Conservation (phyloP, 2,329 filamentous ascomycete species). For the Bipolaris zeicola region DNA sequence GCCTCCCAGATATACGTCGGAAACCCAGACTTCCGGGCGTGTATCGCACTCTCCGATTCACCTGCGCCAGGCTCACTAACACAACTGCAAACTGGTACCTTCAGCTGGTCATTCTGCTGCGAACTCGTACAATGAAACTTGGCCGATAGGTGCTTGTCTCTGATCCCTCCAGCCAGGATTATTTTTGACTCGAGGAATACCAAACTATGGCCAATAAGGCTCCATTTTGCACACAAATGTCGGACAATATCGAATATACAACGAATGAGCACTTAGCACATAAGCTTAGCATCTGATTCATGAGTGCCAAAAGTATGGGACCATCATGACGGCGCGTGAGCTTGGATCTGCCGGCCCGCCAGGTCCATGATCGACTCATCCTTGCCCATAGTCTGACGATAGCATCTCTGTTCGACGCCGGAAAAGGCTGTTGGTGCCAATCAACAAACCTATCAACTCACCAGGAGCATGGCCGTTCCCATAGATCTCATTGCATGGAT, state of each 20-base stretch:
- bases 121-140: slow-evolving; percentile 5
- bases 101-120: slow-evolving; percentile 19
- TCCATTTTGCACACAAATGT: slow-evolving; percentile 8
- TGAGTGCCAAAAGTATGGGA: slow-evolving; percentile 13
- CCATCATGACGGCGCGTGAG: slow-evolving; percentile 7
- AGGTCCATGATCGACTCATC: slow-evolving; percentile 17
- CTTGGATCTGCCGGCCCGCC: slow-evolving; percentile 28
- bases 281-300: slow-evolving; percentile 10
- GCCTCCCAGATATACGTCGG: slow-evolving; percentile 21
- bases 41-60: slow-evolving; percentile 12
- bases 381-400: slow-evolving; percentile 20
- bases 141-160: not conserved
- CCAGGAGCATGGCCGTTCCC: not conserved
- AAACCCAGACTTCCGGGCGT: slow-evolving; percentile 23
- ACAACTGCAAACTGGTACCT: slow-evolving; percentile 6
- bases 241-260: not conserved
- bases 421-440: slow-evolving; percentile 16
- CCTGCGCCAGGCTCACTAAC: slow-evolving; percentile 13
- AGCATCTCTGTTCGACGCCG: slow-evolving; percentile 20
- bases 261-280: slow-evolving; percentile 21
- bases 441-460: slow-evolving; percentile 11
- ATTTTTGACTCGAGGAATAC: not conserved
- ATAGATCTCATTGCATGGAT: not conserved
- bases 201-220: not conserved
- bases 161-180: slow-evolving; percentile 1